Base-by-base conservation (phyloP, 176 grass and related monocot species). In the Carex kokanica region DNA sequence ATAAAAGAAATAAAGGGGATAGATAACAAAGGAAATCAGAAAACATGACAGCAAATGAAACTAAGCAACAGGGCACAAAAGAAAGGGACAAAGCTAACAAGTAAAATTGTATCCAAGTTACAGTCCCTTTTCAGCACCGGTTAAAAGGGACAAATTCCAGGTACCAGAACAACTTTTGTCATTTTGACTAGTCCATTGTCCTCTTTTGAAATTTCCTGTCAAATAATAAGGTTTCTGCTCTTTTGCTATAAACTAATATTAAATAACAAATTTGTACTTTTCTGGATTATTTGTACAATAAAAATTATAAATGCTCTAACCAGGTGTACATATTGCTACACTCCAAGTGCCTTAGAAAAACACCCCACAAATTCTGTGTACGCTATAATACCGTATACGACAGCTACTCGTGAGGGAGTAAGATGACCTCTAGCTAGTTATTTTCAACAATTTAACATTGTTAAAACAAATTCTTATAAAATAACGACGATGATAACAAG, bases 171-270 rank as follows among this genome's bases (percentile, higher is more conserved):
- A 32, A 18, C 24, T 78, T 78, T 16, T 51, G 13, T 74, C 12
- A 16, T 52, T 74, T 52, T 74, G 71, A 74, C 45, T 27, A 25
- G 10, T 74, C 45, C 27, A 74, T 74, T 74, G 70, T 74, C 47
- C 0, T 20, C 2, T 73, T 15, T 20, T 25, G 3, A 43, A 72
- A 45, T 20, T 59, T 5, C 24, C 32, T 68, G 15, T 54, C 3
- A 25, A 52, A 23, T 25, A 52, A 23, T 52, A 25, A 52, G 38
- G 68, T 74, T 74, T 74, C 52, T 24, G 71, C 27, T 55, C 9
- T 12, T 36, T 52, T 17, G 12, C 23, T 53, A 53, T 11, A 54
- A 54, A 17, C 13, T 27, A 52, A 29, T 25, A 6, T 15, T 74
- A 6, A 24, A 25, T 77, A 77, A 55, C 23, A 77, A 31, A 52